These are phyloP conservation scores for Euryodendron excelsum DNA, from an alignment of 148 eudicot genomes.

Conservation along the genomic window DNA sequence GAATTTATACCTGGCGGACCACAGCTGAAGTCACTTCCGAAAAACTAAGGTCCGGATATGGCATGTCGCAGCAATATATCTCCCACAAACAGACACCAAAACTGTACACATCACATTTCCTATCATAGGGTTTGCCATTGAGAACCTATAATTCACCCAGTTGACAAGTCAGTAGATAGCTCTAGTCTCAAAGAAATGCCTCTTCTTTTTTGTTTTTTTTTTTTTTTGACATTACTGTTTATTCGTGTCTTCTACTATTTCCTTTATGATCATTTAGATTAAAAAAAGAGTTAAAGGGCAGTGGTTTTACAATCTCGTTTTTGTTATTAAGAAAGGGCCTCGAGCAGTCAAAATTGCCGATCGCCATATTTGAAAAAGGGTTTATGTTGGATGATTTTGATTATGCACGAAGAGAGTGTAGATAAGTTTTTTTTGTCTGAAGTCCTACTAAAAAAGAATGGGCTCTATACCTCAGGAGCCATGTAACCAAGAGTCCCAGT, in stretches of 20 bases:
- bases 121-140: conserved; percentile 85
- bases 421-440: not conserved
- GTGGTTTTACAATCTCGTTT: not conserved
- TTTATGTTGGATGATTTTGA: not conserved
- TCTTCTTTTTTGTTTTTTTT: not conserved
- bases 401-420: not conserved
- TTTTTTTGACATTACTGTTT: not conserved
- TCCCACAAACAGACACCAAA: conserved; percentile 98
- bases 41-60: conserved; percentile 98
- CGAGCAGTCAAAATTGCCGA: not conserved
- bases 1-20: conserved; percentile 75
- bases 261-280: no score
- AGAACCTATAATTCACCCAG: conserved; percentile 80
- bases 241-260: not conserved
- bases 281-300: not conserved
- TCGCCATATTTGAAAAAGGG: not conserved
- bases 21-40: conserved; percentile 97
- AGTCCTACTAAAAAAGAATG: not conserved
- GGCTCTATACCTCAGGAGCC: conserved; percentile 86
- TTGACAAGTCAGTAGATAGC: conserved; percentile 6
- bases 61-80: conserved; percentile 97
- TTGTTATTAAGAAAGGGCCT: not conserved
- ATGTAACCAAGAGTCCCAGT: conserved; percentile 98
- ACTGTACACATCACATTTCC: conserved; percentile 96
- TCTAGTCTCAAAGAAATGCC: not conserved